Evolutionary conservation across 2,329 filamentous ascomycete genomes (phyloP).

Genomic region (Colletotrichum kahawae): DNA sequence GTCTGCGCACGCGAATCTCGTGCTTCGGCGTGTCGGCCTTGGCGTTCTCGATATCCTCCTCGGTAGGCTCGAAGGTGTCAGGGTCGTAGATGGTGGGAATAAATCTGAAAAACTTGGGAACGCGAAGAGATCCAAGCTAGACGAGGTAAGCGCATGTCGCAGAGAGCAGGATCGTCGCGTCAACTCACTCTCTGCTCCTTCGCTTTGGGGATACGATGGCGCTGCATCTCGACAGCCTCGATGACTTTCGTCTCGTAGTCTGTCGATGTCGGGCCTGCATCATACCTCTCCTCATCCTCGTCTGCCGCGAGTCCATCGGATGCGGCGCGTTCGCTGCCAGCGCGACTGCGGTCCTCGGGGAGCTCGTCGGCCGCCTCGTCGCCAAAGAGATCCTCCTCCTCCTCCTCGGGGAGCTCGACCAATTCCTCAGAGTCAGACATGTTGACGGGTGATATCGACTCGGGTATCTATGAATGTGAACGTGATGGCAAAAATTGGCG

Average conservation of each 20-base stretch:
- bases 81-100: slow-evolving; percentile 71
- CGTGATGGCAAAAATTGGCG: neutral
- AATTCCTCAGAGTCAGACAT: slow-evolving; percentile 65
- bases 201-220: slow-evolving; percentile 74
- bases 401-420: slow-evolving; percentile 55
- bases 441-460: slow-evolving; percentile 2
- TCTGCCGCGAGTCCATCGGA: slow-evolving; percentile 53
- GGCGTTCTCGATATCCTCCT: slow-evolving; percentile 59
- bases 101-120: slow-evolving; percentile 76
- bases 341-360: slow-evolving; percentile 62
- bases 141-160: neutral
- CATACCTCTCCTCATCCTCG: slow-evolving; percentile 48
- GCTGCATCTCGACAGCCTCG: slow-evolving; percentile 67
- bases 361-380: slow-evolving; percentile 63
- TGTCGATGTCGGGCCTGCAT: slow-evolving; percentile 37
- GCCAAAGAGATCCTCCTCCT: slow-evolving; percentile 67
- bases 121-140: slow-evolving; percentile 71
- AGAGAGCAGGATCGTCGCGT: neutral
- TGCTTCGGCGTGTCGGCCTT: slow-evolving; percentile 63
- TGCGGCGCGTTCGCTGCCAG: slow-evolving; percentile 65
- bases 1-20: slow-evolving; percentile 72
- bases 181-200: slow-evolving; percentile 70
- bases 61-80: slow-evolving; percentile 67
- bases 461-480: neutral
- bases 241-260: slow-evolving; percentile 57